Evolutionary conservation across 495 filamentous ascomycete genomes (phyloP).

Genomic region (Friedmanniomyces endolithicus): DNA sequence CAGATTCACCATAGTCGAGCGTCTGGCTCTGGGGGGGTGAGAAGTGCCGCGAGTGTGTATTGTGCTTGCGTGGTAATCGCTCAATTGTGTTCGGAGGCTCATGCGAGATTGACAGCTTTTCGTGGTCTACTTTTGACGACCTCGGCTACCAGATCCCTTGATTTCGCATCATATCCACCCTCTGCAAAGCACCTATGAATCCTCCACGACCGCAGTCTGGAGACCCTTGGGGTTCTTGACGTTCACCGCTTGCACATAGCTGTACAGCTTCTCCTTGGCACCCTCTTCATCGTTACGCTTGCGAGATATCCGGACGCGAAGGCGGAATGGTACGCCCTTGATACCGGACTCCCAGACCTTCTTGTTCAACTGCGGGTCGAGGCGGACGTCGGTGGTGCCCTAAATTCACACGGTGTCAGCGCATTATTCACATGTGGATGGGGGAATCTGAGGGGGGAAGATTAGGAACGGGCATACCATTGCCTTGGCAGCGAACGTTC

Average conservation of each 20-base stretch:
- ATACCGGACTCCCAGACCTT: constrained; percentile 99
- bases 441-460: constrained; percentile 2
- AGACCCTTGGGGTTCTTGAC: constrained; percentile 98
- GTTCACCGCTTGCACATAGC: constrained; percentile 97
- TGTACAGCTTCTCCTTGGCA: constrained; percentile 96
- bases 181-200: constrained; percentile 21
- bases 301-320: constrained; percentile 94
- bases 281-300: constrained; percentile 99
- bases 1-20: too few species aligned
- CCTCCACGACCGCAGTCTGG: constrained; percentile 62
- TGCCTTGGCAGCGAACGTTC: constrained; percentile 74
- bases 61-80: too few species aligned
- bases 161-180: not conserved
- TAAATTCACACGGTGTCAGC: constrained; percentile 27
- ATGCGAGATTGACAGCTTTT: too few species aligned
- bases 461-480: constrained; percentile 59
- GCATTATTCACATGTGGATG: not conserved
- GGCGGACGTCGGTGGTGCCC: constrained; percentile 94
- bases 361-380: constrained; percentile 98
- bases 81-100: too few species aligned
- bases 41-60: too few species aligned
- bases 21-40: too few species aligned
- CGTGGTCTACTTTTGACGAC: not conserved
- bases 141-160: not conserved
- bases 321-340: constrained; percentile 93